Evolutionary conservation across 164 flowering plant genomes (phyloP).

Genomic region (Vitis riparia): DNA sequence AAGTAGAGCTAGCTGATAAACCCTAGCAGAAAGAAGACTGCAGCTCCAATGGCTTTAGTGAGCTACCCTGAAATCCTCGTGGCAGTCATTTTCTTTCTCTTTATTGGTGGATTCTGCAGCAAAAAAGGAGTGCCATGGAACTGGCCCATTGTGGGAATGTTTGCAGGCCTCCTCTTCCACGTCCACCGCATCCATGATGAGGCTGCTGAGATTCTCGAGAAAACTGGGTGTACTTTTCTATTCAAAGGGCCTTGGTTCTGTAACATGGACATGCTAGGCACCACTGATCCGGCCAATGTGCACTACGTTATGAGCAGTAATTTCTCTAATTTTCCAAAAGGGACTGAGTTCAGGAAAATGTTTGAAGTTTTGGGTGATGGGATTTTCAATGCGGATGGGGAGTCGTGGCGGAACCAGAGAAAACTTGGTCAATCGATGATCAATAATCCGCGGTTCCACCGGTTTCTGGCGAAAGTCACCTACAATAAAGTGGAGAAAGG

Average conservation of each 20-base stretch:
- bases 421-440: constrained; percentile 7
- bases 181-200: constrained; percentile 19
- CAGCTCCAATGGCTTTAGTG: constrained; percentile 3
- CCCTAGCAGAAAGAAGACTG: background rate
- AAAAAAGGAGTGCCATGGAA: constrained; percentile 2
- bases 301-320: constrained; percentile 36
- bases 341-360: constrained; percentile 27
- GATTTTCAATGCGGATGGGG: constrained; percentile 36
- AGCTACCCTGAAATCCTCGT: constrained; percentile 18
- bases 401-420: constrained; percentile 25
- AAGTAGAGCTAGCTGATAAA: background rate
- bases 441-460: background rate
- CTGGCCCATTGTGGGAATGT: constrained; percentile 23
- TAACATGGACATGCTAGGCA: constrained; percentile 21
- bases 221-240: constrained; percentile 22
- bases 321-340: constrained; percentile 42
- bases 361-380: constrained; percentile 53
- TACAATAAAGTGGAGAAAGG: constrained; percentile 26
- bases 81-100: constrained; percentile 8
- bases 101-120: background rate
- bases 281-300: constrained; percentile 34
- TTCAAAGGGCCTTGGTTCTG: constrained; percentile 44
- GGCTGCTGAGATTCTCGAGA: constrained; percentile 5
- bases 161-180: constrained; percentile 20
- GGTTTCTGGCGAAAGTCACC: constrained; percentile 2